Base-by-base conservation (phyloP, 73 alveolate species). In the Effrenium voratum region DNA sequence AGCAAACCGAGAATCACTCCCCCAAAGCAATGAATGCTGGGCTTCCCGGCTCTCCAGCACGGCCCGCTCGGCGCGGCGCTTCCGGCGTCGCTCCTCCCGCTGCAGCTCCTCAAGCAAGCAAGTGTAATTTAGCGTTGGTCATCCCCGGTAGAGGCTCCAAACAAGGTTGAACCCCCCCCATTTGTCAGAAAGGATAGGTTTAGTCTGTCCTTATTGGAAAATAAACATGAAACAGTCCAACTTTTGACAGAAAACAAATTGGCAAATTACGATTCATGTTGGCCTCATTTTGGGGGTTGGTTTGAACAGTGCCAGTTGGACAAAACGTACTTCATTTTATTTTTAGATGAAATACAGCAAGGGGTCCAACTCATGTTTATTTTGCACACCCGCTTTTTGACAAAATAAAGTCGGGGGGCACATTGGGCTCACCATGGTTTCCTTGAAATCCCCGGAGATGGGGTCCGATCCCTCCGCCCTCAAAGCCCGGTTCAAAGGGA, bases 61-160 rank as follows among this genome's bases (percentile, higher is more conserved):
- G n/a, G 44, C 66, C 49, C 92, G 92, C 32, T 81, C 92, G n/a
- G 92, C 92, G 2, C 92, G 92, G 10, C 92, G 92, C 55, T 81
- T 81, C 8, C 92, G 68, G 36, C 92, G 68, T 47, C 45, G 92
- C 92, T 81, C 92, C 40, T 81, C 92, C 46, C 38, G 92, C n/a
- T 32, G 1, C 75, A 16, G 92, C 52, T 81, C 92, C 92, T 66
- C 30, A 8, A 72, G 24, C 57, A 28, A 40, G 41, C 88, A 52
- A 24, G 34, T 70, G 36, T 24, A 30, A 41, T 5, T 36, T 30
- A 30, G 59, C 26, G 6, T 0, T 36, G 16, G 34, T 40, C 16
- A 13, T n/a, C 40, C 19, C 34, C 34, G 30, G 8, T 30, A 66
- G 40, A 1, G 79, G 79, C n/a, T 0, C 34, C 79, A 16, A 16